Conservation (phyloP, 306 rosid genomes). For the Comarum palustre region DNA sequence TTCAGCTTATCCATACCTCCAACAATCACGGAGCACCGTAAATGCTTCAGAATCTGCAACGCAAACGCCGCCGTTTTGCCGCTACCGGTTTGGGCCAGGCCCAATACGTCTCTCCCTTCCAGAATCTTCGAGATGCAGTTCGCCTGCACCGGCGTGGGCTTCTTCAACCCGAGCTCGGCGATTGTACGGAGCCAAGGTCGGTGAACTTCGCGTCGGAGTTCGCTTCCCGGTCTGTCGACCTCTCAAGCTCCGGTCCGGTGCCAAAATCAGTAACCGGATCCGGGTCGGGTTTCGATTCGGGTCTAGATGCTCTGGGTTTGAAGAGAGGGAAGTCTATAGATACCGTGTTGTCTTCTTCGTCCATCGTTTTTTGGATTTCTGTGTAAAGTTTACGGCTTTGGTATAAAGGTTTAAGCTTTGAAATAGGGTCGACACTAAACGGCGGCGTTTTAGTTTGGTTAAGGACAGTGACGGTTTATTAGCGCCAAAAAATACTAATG, state of each 20-base stretch:
- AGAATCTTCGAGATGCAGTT: slow-evolving; percentile 69
- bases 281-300: slow-evolving; percentile 28
- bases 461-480: background rate
- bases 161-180: slow-evolving; percentile 61
- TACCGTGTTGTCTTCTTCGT: slow-evolving; percentile 25
- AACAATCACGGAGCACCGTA: slow-evolving; percentile 65
- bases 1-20: slow-evolving; percentile 79
- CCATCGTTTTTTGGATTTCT: slow-evolving; percentile 26
- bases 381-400: background rate
- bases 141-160: slow-evolving; percentile 64
- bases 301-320: slow-evolving; percentile 19
- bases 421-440: background rate
- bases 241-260: slow-evolving; percentile 17
- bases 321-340: slow-evolving; percentile 56
- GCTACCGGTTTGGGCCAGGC: slow-evolving; percentile 78
- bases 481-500: background rate
- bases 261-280: background rate
- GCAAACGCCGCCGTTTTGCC: slow-evolving; percentile 98
- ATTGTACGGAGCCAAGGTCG: slow-evolving; percentile 60
- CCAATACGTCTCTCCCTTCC: slow-evolving; percentile 69
- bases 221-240: slow-evolving; percentile 5
- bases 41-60: slow-evolving; percentile 65
- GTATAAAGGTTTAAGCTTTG: background rate
- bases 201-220: slow-evolving; percentile 32
- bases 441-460: background rate